phyloP scores from a whole-genome alignment of 139 green algal species.

The Micractinium conductrix region DNA sequence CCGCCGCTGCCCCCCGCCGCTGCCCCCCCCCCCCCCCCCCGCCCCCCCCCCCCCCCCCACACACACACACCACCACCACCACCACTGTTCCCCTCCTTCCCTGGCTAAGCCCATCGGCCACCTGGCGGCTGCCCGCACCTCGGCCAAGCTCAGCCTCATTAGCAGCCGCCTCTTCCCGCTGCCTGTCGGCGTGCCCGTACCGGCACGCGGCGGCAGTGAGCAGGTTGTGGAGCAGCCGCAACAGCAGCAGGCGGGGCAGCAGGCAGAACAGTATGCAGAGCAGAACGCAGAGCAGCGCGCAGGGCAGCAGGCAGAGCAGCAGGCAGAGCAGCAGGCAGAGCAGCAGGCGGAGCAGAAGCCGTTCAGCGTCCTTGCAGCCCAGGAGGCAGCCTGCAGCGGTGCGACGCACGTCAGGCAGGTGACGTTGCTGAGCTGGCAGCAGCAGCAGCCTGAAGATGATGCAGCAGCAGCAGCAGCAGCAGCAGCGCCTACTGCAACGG shows the following conservation, averaged over 20 bases:
- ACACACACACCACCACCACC: no score
- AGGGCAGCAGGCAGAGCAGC: background rate
- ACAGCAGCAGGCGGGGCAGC: background rate
- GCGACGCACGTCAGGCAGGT: background rate
- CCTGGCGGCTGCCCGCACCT: conserved; percentile 45
- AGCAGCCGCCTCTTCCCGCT: conserved; percentile 64
- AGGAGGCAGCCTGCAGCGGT: background rate
- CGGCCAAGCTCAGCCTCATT: conserved; percentile 53
- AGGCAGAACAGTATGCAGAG: background rate
- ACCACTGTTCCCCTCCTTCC: background rate
- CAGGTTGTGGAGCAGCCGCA: background rate
- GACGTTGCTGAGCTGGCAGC: background rate
- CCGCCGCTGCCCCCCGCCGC: no score
- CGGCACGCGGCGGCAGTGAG: background rate
- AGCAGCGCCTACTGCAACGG: background rate
- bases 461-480: background rate
- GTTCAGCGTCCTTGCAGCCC: background rate
- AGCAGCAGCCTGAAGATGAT: no score
- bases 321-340: background rate
- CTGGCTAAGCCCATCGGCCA: conserved; percentile 32
- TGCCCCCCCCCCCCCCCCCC: no score
- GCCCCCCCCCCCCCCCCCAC: no score
- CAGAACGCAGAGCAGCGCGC: background rate
- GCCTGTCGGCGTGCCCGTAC: conserved; percentile 31
- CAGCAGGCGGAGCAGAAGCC: background rate